Base-by-base conservation (phyloP, 2,329 filamentous ascomycete genomes). In the Fusarium nurragi region DNA sequence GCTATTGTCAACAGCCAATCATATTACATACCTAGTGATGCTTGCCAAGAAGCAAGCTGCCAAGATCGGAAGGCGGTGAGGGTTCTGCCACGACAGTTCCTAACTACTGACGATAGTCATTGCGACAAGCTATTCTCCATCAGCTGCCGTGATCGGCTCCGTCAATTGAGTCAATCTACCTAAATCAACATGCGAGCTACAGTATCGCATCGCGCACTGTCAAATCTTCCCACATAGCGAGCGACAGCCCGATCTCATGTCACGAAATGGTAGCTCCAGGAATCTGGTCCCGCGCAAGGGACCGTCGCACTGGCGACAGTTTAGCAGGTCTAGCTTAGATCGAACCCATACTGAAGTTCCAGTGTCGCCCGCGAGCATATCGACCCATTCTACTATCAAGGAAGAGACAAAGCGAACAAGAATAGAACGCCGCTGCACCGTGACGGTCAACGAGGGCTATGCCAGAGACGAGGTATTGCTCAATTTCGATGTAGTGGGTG, bases 381-480 rank as follows among this genome's bases (percentile, higher is more conserved):
- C 83, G 23, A 83, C 82, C 65, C 79, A 78, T 64, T 84, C 84
- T 16, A 85, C 84, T 10, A 71, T 76, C 36, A 75, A 69, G 38
- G 77, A 78, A 28, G 73, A 75, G 47, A 34, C 16, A 9, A 74
- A 71, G 60, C 67, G 71, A 26, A 65, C 73, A 36, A 76, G 74
- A 43, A 50, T 76, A 18, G 83, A 86, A 68, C 79, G 83, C 26
- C 78, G 78, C 64, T 87, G 84, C 68, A 83, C 78, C 39, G 81
- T 88, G 52, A 82, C 82, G 10, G 82, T 88, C 68, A 91, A 94
- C 74, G 92, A 96, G 67, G 87, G 85, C 38, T 90, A 93, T 71
- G 88, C 90, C 10, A 86, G 85, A 55, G 91, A 96, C 71, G 92
- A 94, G 69, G 88, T 95, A 40, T 82, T 95, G 21, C 84, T 96